Evolutionary conservation across 805 yeast genomes (phyloP), one percentile per base, ranked within the genome.

Genomic region (Kockiozyma suomiensis): DNA sequence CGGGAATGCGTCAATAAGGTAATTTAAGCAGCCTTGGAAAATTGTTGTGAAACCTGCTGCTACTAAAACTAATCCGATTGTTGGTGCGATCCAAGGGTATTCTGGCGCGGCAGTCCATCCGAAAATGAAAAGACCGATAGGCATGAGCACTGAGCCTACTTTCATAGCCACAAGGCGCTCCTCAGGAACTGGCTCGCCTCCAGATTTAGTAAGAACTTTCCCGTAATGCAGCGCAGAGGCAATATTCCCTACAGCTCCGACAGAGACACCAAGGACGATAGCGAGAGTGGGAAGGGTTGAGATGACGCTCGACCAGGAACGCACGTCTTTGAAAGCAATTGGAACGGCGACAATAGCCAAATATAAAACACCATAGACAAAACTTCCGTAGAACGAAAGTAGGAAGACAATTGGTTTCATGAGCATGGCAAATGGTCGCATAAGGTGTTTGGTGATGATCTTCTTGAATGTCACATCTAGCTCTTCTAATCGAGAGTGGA

Each of bases 401-500:
- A 76, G 66, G 23, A 75, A 69, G 49, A 78, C 71, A 52, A 79
- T 77, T 0, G 82, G 82, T n/a, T 81, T 80, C 21, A 82, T 73
- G 17, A 84, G 84, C 76, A 93, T 89, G 66, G 83, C 84, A 63
- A 93, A 75, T 1, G 98, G 98, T 69, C 97, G 82, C 67, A 83
- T 75, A 57, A 92, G 79, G 76, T 91, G 89, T 25, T 88, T 82
- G 60, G 82, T 80, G 60, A 90, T 67, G 73, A 92, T 78, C 72
- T 92, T 96, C 35, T 76, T 77, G 50, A 88, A 72, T 1, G 87
- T 75, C 72, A 90, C 73, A 50, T 90, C 90, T 71, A 83, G 84
- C 32, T 93, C 94, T 72, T 92, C 97, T 72, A 89, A 96, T 75
- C 89, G 96, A 23, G 97, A 89, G 90, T 90, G 90, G 64, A 89